Conservation (phyloP, 2,329 filamentous ascomycete species). For the Pestalotiopsis sp. region DNA sequence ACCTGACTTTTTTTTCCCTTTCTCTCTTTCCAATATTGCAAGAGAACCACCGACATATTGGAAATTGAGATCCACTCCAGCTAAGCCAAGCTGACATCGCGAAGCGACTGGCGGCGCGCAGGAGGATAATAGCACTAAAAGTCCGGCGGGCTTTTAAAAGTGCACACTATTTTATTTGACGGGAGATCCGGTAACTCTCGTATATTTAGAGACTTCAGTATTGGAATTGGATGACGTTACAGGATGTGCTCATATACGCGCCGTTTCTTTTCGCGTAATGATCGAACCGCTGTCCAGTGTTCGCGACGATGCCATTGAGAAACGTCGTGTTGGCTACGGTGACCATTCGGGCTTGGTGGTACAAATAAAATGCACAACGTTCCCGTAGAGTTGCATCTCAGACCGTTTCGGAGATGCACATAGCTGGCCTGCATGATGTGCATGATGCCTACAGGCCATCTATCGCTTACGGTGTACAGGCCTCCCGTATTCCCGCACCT, state of each 20-base stretch:
- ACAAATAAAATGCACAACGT: neutral
- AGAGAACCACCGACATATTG: neutral
- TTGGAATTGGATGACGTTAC: neutral
- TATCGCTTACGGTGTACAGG: too few species aligned
- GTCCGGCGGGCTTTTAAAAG: neutral
- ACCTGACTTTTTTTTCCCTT: neutral
- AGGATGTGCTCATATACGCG: neutral
- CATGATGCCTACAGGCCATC: neutral
- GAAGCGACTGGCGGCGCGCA: neutral
- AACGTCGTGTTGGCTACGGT: neutral
- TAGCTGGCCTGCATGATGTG: constrained; percentile 4
- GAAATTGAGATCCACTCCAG: constrained; percentile 3
- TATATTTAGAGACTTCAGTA: neutral
- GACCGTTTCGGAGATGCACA: neutral
- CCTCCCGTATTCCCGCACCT: neutral
- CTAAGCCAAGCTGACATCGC: neutral
- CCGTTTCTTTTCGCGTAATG: neutral
- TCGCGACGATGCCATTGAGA: too few species aligned
- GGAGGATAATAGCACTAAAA: neutral
- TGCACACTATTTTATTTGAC: neutral
- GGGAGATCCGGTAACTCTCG: neutral
- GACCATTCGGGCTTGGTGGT: neutral
- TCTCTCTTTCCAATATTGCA: neutral
- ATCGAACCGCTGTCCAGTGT: neutral
- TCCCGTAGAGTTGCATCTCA: neutral